Conservation (phyloP, 2,329 filamentous ascomycete species). For the Beauveria caledonica region DNA sequence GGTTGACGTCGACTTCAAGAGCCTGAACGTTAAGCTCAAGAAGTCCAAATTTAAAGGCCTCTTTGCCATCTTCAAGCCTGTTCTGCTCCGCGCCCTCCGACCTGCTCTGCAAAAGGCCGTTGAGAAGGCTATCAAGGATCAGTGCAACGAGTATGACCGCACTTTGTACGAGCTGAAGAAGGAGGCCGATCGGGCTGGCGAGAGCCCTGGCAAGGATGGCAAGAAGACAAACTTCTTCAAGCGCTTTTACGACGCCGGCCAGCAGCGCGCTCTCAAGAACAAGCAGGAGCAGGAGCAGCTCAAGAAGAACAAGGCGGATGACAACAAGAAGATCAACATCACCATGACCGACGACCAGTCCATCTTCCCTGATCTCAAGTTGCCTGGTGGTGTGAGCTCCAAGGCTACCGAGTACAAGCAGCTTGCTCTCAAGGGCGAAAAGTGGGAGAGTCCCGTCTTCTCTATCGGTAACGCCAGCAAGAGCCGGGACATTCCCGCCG, state of each 20-base stretch:
- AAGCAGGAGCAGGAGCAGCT: constrained; percentile 68
- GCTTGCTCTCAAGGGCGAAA: constrained; percentile 76
- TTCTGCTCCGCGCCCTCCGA: constrained; percentile 75
- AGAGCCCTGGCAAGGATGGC: constrained; percentile 50
- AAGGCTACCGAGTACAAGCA: constrained; percentile 94
- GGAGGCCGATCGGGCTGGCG: constrained; percentile 67
- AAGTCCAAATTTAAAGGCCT: constrained; percentile 92
- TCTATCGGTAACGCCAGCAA: constrained; percentile 70
- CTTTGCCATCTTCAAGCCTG: constrained; percentile 77
- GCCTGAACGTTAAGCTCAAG: constrained; percentile 82
- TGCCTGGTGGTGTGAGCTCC: constrained; percentile 76
- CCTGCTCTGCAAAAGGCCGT: constrained; percentile 80
- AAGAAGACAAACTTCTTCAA: constrained; percentile 76
- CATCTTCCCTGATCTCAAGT: constrained; percentile 75
- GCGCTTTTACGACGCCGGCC: constrained; percentile 68
- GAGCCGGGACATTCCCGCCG: constrained; percentile 62
- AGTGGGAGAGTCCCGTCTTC: constrained; percentile 94
- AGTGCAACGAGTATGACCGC: constrained; percentile 66
- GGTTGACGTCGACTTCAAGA: constrained; percentile 71
- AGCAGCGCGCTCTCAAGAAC: constrained; percentile 64
- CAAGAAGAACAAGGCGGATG: constrained; percentile 1
- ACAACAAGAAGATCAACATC: constrained; percentile 52
- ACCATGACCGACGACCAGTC: constrained; percentile 62
- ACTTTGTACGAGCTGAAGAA: constrained; percentile 69
- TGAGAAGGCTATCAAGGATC: constrained; percentile 82